These are phyloP conservation scores for Hericium coralloides DNA, from an alignment of 768 basidiomycete species.

Conservation along the genomic window DNA sequence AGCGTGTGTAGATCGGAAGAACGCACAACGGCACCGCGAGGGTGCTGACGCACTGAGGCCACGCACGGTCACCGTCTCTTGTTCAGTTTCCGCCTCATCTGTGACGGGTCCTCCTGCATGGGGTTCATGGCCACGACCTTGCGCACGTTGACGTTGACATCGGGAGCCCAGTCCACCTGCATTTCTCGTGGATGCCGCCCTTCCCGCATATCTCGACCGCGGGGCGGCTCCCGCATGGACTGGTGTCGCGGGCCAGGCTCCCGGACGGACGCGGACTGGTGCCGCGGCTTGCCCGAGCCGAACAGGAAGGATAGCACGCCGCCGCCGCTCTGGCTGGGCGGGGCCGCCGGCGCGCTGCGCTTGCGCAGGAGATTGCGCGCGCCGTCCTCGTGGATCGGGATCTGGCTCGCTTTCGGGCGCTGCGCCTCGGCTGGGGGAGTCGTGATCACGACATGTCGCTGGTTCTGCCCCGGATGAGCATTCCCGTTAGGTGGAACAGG, in stretches of 20 bases:
- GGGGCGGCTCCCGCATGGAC: neutral
- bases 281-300: constrained; percentile 8
- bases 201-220: neutral
- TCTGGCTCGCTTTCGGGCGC: constrained; percentile 12
- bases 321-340: constrained; percentile 1
- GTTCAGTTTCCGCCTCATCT: neutral
- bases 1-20: no score
- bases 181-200: neutral
- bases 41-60: neutral
- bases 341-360: constrained; percentile 7
- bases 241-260: neutral
- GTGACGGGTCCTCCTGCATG: neutral
- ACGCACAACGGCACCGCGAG: no score
- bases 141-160: neutral
- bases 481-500: neutral
- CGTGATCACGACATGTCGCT: neutral
- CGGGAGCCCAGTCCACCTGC: neutral
- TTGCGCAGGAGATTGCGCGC: constrained; percentile 20
- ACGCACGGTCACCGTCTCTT: neutral
- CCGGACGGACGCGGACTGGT: neutral
- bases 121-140: neutral
- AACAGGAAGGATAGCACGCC: constrained; percentile 10
- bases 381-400: constrained; percentile 16
- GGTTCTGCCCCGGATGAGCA: neutral
- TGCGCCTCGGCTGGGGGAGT: neutral